phyloP scores from a whole-genome alignment of 345 rosid genomes.

The Alliaria petiolata region DNA sequence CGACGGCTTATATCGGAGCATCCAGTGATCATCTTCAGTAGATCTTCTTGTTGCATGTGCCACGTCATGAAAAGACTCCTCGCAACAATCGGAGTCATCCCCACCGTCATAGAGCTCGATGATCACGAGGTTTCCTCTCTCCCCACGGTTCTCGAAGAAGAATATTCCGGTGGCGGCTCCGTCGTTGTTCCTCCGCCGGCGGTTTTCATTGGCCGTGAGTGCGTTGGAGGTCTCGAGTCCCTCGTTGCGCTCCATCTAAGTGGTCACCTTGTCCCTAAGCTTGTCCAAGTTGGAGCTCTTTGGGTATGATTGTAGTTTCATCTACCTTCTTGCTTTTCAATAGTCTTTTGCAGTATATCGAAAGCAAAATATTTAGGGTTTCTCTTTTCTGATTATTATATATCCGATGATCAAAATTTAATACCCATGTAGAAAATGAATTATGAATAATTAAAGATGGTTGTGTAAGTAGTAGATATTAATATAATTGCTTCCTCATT shows the following conservation, averaged over 20 bases:
- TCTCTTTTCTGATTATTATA: constrained; percentile 16
- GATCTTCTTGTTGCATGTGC: constrained; percentile 93
- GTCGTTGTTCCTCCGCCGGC: constrained; percentile 41
- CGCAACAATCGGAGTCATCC: constrained; percentile 74
- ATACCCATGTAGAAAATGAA: constrained; percentile 22
- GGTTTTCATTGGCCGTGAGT: constrained; percentile 76
- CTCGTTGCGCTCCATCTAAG: constrained; percentile 87
- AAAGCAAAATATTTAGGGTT: constrained; percentile 15
- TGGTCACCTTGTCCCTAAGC: constrained; percentile 84
- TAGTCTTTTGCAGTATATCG: constrained; percentile 26
- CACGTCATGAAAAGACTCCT: constrained; percentile 88
- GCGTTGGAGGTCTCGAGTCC: constrained; percentile 87
- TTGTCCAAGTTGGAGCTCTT: constrained; percentile 83
- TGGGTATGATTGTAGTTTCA: constrained; percentile 47
- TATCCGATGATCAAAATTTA: constrained; percentile 11
- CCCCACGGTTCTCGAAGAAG: constrained; percentile 20
- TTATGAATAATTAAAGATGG: constrained; percentile 18
- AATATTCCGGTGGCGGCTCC: constrained; percentile 24
- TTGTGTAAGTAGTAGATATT: constrained; percentile 20
- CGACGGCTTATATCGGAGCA: constrained; percentile 85
- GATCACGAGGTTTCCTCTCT: constrained; percentile 82
- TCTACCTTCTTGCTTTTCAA: background rate
- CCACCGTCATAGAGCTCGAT: constrained; percentile 88
- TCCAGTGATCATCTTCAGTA: constrained; percentile 88
- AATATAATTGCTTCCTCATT: constrained; percentile 12